Conservation (phyloP, 352 stramenopile genomes). For the Globisporangium spinosum region DNA sequence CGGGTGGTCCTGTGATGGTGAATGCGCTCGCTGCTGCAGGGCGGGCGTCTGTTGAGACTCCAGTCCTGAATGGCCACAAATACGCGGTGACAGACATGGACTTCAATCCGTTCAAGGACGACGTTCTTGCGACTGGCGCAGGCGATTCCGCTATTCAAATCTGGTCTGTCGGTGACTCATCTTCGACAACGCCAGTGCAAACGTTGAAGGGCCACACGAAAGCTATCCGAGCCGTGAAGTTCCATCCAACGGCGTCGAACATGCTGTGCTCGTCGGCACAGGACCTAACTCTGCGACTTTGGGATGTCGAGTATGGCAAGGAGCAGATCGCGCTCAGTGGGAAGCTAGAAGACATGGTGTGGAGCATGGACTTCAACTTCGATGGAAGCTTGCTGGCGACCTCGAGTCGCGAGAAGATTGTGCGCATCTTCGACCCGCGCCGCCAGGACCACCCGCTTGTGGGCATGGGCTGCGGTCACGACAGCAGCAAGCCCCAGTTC, state of each 20-base stretch:
- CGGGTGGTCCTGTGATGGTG: slow-evolving; percentile 66
- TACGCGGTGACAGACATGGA: slow-evolving; percentile 53
- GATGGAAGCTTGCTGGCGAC: slow-evolving; percentile 66
- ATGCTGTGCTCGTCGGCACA: slow-evolving; percentile 56
- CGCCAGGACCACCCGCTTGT: slow-evolving; percentile 39
- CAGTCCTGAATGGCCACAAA: slow-evolving; percentile 67
- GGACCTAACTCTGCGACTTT: slow-evolving; percentile 69
- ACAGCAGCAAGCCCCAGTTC: slow-evolving; percentile 66
- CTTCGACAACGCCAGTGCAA: slow-evolving; percentile 14
- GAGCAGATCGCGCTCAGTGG: slow-evolving; percentile 37
- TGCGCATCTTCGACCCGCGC: slow-evolving; percentile 74
- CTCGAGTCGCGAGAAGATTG: slow-evolving; percentile 61
- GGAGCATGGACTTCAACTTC: slow-evolving; percentile 67
- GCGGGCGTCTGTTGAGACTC: slow-evolving; percentile 34
- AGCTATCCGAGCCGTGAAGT: slow-evolving; percentile 50
- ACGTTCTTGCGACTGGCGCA: slow-evolving; percentile 55
- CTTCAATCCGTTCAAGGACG: slow-evolving; percentile 56
- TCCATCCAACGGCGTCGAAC: slow-evolving; percentile 58
- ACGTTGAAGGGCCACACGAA: slow-evolving; percentile 51
- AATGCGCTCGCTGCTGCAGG: slow-evolving; percentile 36
- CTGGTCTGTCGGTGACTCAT: slow-evolving; percentile 39
- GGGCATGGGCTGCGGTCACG: slow-evolving; percentile 65
- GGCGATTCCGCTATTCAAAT: slow-evolving; percentile 58
- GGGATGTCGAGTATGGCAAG: slow-evolving; percentile 57
- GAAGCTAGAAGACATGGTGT: slow-evolving; percentile 73